Base-by-base conservation (phyloP, 148 eudicot genomes). In the Dianthus caryophyllus region DNA sequence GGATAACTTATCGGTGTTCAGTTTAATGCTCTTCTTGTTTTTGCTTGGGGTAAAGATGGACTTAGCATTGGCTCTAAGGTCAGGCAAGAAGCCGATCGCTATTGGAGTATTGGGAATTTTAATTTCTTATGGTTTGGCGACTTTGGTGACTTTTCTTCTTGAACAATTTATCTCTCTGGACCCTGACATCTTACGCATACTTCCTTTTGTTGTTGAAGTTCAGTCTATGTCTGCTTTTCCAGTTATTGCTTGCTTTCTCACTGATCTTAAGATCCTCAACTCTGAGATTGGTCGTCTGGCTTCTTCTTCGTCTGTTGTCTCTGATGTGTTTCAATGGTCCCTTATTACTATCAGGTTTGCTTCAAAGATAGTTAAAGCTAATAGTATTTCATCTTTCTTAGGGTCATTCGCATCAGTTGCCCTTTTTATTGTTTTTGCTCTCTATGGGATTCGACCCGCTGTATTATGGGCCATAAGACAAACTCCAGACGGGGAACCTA, bases 201-300 rank as follows among this genome's bases (percentile, higher is more conserved):
- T 80, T 20, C 76, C 76, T 16, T 75, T 65, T 59, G 61, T 80
- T 20, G 74, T 75, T 6, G 71, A 70, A 16, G 16, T 75, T 49
- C 81, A 63, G 21, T 79, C 79, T 12, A 75, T 83, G 71, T 80
- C 81, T 15, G 75, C 86, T 21, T 80, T 80, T 50, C 84, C 83
- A 1, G 86, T 75, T 5, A 50, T 80, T 24, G 72, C 81, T 53
- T 77, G 81, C 75, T 72, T 80, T 67, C 75, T 83, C 14, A 70
- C 73, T 21, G 86, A 83, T 61, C 76, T 80, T n/a, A 75, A 80
- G 55, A 69, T 83, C 56, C 79, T 83, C 6, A 83, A 83, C 47
- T 77, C 83, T 0, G 84, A 80, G 63, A 71, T 83, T 5, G 86
- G 86, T 0, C 75, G 81, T 1, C 18, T 83, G 14, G 86, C 86